phyloP scores from a whole-genome alignment of 208 protist genomes.

The Trypanosoma rangeli region DNA sequence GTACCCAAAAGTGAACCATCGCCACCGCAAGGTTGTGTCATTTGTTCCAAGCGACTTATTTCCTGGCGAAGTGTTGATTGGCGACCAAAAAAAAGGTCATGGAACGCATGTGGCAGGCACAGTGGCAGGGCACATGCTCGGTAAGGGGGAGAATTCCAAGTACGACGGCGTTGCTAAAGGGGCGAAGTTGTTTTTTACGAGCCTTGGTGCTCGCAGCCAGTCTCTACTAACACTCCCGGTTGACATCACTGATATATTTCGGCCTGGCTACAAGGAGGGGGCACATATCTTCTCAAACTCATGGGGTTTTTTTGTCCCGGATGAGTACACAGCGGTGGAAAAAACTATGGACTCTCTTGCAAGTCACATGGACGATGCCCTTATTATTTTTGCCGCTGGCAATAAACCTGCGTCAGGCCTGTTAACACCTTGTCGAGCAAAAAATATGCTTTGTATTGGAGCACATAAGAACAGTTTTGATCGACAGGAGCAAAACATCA shows the following conservation, averaged over 20 bases:
- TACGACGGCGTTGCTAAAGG: conserved; percentile 83
- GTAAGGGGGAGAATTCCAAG: neutral
- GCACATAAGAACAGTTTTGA: conserved; percentile 52
- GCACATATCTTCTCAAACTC: conserved; percentile 88
- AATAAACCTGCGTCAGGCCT: conserved; percentile 46
- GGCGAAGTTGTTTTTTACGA: conserved; percentile 81
- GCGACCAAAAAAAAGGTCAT: conserved; percentile 58
- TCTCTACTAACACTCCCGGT: conserved; percentile 40
- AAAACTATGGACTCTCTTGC: conserved; percentile 62
- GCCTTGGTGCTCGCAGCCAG: conserved; percentile 36
- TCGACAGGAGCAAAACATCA: conserved; percentile 21
- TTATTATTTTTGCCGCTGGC: conserved; percentile 78
- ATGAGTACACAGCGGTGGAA: conserved; percentile 64
- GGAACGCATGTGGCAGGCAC: conserved; percentile 87
- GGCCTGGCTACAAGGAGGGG: conserved; percentile 48
- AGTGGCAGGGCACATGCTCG: conserved; percentile 42
- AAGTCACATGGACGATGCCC: conserved; percentile 55
- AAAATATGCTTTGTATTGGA: conserved; percentile 89
- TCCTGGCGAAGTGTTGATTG: conserved; percentile 15
- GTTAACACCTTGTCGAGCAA: conserved; percentile 57
- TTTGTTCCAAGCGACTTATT: conserved; percentile 40
- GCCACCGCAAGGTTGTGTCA: conserved; percentile 86
- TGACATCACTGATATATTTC: conserved; percentile 62
- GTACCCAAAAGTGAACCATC: conserved; percentile 64
- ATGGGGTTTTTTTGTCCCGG: conserved; percentile 60